Evolutionary conservation across 129 eudicot species (phyloP), one percentile per base, ranked within the genome.

Genomic region (Flaveria sonorensis): DNA sequence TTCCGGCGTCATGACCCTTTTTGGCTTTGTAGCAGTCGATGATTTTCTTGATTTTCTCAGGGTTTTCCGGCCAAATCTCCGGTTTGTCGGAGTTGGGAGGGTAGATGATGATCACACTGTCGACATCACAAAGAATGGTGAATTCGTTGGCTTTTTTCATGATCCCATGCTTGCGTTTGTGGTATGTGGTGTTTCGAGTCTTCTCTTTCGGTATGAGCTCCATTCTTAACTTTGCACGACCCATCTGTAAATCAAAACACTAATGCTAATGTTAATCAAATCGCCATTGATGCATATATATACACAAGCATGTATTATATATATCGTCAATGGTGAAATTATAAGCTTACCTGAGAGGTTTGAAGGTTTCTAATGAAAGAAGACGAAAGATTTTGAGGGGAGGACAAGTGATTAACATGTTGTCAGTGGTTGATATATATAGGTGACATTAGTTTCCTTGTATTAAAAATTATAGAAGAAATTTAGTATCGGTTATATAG

Each of bases 141-240:
- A 88, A 88, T 11, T 88, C 92, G 23, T 70, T 81, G 10, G 87
- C 81, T 52, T 88, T 88, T 73, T 83, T 83, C 20, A 88, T 45
- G 23, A 88, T 68, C 21, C 92, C 92, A 0, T 56, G 85, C 46
- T 88, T 88, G 10, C 92, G 68, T 50, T 88, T 88, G 50, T 77
- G 81, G 87, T 76, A 85, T 4, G 92, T 88, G 18, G 77, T 24
- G 72, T 70, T 73, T 55, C 92, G 79, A 1, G 82, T 79, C 53
- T 88, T 88, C 70, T 88, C 89, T 74, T 88, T 88, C 50, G 69
- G 28, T 64, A 88, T 88, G 24, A 85, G 84, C 8, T 85, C 87
- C 92, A 88, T 82, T 51, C 63, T 65, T 56, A 85, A 20, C 45
- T 81, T 76, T n/a, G 76, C 82, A 8, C 85, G 76, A 5, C 81